Evolutionary conservation across 257 asterid genomes (phyloP).

Genomic region (Ballota nigra): DNA sequence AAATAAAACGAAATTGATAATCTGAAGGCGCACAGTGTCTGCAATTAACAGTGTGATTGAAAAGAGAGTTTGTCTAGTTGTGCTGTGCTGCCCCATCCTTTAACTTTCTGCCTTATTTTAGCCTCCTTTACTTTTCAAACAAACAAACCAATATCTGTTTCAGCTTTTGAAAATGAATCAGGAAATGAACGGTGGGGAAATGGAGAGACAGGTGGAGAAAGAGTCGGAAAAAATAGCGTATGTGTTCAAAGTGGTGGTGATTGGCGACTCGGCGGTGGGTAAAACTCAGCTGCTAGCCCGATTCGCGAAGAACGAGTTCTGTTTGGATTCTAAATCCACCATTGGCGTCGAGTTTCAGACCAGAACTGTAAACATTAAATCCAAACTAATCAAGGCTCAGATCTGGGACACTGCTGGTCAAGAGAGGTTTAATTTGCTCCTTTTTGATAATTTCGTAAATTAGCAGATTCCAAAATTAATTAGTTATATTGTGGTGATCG

Average conservation of each 20-base stretch:
- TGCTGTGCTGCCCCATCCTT: neutral
- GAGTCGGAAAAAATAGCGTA: constrained; percentile 51
- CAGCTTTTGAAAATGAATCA: constrained; percentile 48
- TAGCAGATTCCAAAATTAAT: no score
- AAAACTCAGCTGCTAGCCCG: constrained; percentile 74
- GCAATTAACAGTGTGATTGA: constrained; percentile 21
- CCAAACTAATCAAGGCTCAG: constrained; percentile 80
- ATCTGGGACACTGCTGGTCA: constrained; percentile 96
- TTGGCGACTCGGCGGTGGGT: constrained; percentile 82
- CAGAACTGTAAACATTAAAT: constrained; percentile 51
- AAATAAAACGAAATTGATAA: no score
- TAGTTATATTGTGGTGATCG: no score
- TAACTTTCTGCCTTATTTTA: constrained; percentile 10
- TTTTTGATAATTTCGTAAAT: no score
- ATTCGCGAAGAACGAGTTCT: constrained; percentile 71
- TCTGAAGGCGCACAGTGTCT: neutral
- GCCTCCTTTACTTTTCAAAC: constrained; percentile 4
- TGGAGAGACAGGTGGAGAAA: constrained; percentile 8
- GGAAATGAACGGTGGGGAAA: constrained; percentile 39
- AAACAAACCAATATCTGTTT: no score
- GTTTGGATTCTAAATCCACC: constrained; percentile 74
- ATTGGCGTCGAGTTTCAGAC: constrained; percentile 82
- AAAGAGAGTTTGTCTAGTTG: constrained; percentile 15
- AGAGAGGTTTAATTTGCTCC: constrained; percentile 50
- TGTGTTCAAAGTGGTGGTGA: constrained; percentile 78